Conservation (phyloP, 176 grass and related monocot species). For the Musa beccarii region DNA sequence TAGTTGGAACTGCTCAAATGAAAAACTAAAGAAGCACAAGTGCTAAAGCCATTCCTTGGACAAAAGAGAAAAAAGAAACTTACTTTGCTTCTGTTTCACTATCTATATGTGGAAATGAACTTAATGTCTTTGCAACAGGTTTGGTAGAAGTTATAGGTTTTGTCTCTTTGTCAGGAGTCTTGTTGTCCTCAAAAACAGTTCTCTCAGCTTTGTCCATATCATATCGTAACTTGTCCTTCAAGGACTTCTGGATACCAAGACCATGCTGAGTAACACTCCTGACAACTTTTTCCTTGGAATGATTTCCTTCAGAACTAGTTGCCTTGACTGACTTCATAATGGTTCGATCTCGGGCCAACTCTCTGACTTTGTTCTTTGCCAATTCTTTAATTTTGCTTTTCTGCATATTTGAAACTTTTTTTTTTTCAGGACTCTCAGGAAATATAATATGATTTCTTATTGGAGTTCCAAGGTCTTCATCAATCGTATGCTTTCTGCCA, state of each 20-base stretch:
- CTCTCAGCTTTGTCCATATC: slow-evolving; percentile 13
- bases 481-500: slow-evolving; percentile 47
- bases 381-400: slow-evolving; percentile 22
- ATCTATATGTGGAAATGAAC: slow-evolving; percentile 57
- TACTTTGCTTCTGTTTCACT: slow-evolving; percentile 54
- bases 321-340: slow-evolving; percentile 2
- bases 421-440: slow-evolving; percentile 31
- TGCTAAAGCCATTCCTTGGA: not conserved
- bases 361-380: slow-evolving; percentile 30
- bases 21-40: not conserved
- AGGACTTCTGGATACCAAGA: not conserved
- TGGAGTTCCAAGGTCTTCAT: slow-evolving; percentile 34
- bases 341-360: slow-evolving; percentile 14
- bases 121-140: slow-evolving; percentile 11
- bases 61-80: slow-evolving; percentile 1
- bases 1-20: not conserved
- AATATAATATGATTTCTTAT: slow-evolving; percentile 60
- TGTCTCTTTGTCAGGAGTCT: slow-evolving; percentile 10
- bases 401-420: slow-evolving; percentile 14
- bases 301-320: slow-evolving; percentile 1
- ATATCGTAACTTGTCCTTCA: slow-evolving; percentile 3
- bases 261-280: slow-evolving; percentile 8
- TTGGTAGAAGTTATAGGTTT: slow-evolving; percentile 5
- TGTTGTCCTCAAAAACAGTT: not conserved
- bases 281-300: slow-evolving; percentile 6